Conservation (phyloP, 257 asterid species). For the Nicotiana knightiana region DNA sequence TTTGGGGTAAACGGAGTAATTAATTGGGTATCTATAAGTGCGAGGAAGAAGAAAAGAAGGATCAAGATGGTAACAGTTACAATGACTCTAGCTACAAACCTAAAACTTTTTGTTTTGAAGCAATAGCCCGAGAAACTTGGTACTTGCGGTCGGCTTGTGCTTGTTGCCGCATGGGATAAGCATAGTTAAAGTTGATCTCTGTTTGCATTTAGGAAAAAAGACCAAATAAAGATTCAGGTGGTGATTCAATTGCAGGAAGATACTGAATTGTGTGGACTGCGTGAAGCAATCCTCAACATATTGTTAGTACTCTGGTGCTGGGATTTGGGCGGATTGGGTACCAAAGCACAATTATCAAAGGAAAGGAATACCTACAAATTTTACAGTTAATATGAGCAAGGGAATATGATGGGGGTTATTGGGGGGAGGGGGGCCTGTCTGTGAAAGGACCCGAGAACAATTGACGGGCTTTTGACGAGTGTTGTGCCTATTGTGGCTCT, state of each 20-base stretch:
- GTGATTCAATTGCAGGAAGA: background rate
- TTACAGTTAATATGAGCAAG: background rate
- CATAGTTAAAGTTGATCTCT: background rate
- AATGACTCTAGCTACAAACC: background rate
- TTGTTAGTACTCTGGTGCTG: background rate
- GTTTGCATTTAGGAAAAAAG: background rate
- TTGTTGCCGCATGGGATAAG: background rate
- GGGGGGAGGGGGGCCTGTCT: background rate
- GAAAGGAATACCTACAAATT: background rate
- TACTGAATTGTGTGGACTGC: background rate
- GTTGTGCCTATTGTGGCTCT: background rate
- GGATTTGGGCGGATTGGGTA: background rate
- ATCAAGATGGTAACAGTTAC: background rate
- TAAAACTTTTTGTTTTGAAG: background rate
- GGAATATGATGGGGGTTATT: background rate
- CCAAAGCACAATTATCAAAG: background rate
- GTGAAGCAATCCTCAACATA: background rate
- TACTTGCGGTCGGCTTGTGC: background rate
- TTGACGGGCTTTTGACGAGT: background rate
- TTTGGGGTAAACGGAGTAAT: background rate
- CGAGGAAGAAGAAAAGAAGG: background rate
- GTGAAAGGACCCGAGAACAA: background rate
- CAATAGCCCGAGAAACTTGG: background rate
- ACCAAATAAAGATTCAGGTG: background rate
- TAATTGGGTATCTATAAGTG: background rate